These are phyloP conservation scores for Hygrophorus pudorinus DNA, from an alignment of 768 basidiomycete genomes.

Conservation along the genomic window DNA sequence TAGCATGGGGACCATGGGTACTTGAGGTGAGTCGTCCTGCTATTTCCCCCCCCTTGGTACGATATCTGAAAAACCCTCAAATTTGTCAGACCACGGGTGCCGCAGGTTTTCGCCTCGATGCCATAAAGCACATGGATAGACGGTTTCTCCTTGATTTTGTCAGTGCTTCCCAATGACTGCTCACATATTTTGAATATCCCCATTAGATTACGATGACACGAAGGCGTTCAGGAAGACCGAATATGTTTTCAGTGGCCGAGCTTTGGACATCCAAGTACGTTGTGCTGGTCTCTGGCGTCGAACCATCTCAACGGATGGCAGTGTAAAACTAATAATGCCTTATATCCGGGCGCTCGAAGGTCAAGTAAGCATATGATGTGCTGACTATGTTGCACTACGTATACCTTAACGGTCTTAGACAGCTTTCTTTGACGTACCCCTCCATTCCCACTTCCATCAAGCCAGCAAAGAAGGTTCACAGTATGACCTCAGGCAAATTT, in stretches of 20 bases:
- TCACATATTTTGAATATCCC: slow-evolving; percentile 2
- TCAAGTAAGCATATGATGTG: slow-evolving; percentile 32
- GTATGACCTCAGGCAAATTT: slow-evolving; percentile 71
- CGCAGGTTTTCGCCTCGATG: slow-evolving; percentile 77
- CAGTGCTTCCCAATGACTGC: slow-evolving; percentile 13
- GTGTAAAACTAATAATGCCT: slow-evolving; percentile 40
- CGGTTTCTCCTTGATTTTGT: slow-evolving; percentile 65
- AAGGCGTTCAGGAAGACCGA: slow-evolving; percentile 28
- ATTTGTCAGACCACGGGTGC: slow-evolving; percentile 50
- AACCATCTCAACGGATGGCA: slow-evolving; percentile 13
- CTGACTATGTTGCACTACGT: slow-evolving; percentile 1
- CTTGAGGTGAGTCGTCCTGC: slow-evolving; percentile 27
- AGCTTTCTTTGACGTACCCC: slow-evolving; percentile 84
- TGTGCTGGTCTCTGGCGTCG: neutral
- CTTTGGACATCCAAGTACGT: slow-evolving; percentile 72
- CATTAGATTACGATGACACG: slow-evolving; percentile 46
- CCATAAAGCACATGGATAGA: slow-evolving; percentile 82
- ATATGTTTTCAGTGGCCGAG: slow-evolving; percentile 67
- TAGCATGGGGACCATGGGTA: slow-evolving; percentile 74
- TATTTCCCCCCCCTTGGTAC: no score
- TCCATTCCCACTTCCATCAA: slow-evolving; percentile 74
- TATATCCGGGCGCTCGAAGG: slow-evolving; percentile 57
- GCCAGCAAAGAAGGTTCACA: slow-evolving; percentile 59
- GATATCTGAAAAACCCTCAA: slow-evolving; percentile 6
- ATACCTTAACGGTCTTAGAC: slow-evolving; percentile 35